Conservation (phyloP, 176 grass and related monocot genomes). For the Musa beccarii region DNA sequence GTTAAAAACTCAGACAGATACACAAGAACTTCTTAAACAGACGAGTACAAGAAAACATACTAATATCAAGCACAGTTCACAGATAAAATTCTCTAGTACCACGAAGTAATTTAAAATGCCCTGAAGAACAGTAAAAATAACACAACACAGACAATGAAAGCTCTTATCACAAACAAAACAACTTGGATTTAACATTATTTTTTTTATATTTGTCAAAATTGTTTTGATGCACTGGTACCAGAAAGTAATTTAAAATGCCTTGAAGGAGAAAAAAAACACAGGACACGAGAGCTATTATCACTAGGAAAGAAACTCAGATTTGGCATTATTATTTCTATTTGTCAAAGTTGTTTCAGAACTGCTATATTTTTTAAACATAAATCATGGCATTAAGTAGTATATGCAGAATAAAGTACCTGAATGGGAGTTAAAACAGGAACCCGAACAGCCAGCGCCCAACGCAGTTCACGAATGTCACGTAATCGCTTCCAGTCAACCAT, state of each 20-base stretch:
- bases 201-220: background rate
- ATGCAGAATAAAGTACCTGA: conserved; percentile 53
- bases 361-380: background rate
- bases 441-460: conserved; percentile 75
- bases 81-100: background rate
- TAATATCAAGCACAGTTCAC: background rate
- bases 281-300: background rate
- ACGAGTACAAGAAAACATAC: background rate
- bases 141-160: background rate
- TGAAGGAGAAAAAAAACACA: background rate
- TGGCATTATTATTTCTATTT: background rate
- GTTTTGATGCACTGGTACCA: background rate
- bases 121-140: background rate
- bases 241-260: background rate
- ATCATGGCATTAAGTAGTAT: background rate
- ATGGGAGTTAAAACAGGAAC: conserved; percentile 79
- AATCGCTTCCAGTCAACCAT: conserved; percentile 97
- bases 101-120: background rate
- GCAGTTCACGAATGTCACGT: conserved; percentile 88
- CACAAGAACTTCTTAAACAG: background rate
- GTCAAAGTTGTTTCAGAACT: background rate
- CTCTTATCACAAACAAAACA: background rate
- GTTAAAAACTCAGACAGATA: background rate
- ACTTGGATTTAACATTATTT: background rate
- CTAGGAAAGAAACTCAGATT: background rate